These are phyloP conservation scores for Hortaea werneckii DNA, from an alignment of 2,329 filamentous ascomycete species.

Conservation along the genomic window DNA sequence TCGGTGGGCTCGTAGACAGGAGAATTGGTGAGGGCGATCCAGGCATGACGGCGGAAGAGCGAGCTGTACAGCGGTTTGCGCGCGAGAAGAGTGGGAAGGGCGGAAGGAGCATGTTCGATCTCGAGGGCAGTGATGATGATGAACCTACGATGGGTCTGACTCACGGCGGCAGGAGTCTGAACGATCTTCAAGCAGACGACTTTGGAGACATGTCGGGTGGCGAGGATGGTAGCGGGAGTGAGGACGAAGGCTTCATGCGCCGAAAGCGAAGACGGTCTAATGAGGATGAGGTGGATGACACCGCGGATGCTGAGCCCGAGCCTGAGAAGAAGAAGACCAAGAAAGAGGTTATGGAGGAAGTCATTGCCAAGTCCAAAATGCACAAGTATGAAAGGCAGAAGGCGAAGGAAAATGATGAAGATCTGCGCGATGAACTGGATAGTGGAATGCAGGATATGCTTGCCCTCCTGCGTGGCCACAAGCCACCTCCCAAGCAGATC, in stretches of 20 bases:
- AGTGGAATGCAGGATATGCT: constrained; percentile 71
- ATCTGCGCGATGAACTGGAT: constrained; percentile 73
- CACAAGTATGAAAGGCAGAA: constrained; percentile 92
- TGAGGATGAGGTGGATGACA: constrained; percentile 40
- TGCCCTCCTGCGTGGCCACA: constrained; percentile 53
- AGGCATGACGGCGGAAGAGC: constrained; percentile 85
- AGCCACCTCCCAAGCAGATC: constrained; percentile 27
- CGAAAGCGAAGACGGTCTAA: constrained; percentile 35
- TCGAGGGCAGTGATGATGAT: constrained; percentile 70
- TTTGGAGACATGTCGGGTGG: constrained; percentile 40
- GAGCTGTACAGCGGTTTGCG: constrained; percentile 82
- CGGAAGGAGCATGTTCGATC: constrained; percentile 73
- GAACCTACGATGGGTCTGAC: constrained; percentile 49
- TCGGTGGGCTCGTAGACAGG: constrained; percentile 83
- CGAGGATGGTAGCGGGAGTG: constrained; percentile 22
- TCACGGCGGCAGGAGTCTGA: constrained; percentile 56
- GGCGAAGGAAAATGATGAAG: constrained; percentile 85
- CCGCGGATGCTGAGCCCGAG: constrained; percentile 40
- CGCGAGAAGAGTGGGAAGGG: constrained; percentile 75
- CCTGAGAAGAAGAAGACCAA: constrained; percentile 88
- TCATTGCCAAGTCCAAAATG: constrained; percentile 93
- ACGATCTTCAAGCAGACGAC: constrained; percentile 74
- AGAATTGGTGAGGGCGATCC: constrained; percentile 95
- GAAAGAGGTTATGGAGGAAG: constrained; percentile 93
- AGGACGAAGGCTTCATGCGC: constrained; percentile 28